phyloP scores from a whole-genome alignment of 495 filamentous ascomycete species.

The Glarea lozoyensis region DNA sequence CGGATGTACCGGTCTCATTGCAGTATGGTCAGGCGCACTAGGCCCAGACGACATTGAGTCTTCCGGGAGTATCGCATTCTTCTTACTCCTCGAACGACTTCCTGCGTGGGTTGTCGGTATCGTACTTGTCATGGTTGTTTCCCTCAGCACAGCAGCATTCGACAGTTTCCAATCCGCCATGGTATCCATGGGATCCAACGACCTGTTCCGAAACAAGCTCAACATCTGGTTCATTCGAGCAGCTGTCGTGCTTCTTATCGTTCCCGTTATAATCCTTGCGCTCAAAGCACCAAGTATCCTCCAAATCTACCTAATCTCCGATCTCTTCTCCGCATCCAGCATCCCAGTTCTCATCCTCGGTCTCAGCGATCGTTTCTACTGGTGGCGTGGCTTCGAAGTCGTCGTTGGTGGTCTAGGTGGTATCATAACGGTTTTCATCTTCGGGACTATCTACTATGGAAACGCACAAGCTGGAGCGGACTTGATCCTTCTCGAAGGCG shows the following conservation, averaged over 20 bases:
- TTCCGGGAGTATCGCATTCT: slow-evolving; percentile 61
- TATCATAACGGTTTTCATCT: slow-evolving; percentile 65
- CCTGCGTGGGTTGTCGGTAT: slow-evolving; percentile 69
- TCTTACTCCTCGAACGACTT: slow-evolving; percentile 58
- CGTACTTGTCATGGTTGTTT: slow-evolving; percentile 66
- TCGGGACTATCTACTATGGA: slow-evolving; percentile 61
- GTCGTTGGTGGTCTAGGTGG: slow-evolving; percentile 63
- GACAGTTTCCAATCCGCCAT: slow-evolving; percentile 69
- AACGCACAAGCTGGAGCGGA: slow-evolving; percentile 52
- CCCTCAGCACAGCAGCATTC: slow-evolving; percentile 63
- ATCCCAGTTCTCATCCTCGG: slow-evolving; percentile 63
- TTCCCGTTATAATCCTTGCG: slow-evolving; percentile 61
- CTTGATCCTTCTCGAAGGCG: slow-evolving; percentile 58
- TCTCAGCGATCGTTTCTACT: slow-evolving; percentile 52
- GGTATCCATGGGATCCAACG: slow-evolving; percentile 66
- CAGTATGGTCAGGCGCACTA: slow-evolving; percentile 61
- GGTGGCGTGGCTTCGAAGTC: slow-evolving; percentile 67
- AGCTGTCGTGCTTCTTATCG: slow-evolving; percentile 55
- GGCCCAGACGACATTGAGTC: slow-evolving; percentile 41
- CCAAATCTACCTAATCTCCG: slow-evolving; percentile 69
- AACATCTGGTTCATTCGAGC: slow-evolving; percentile 59
- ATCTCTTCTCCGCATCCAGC: slow-evolving; percentile 59
- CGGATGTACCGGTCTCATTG: slow-evolving; percentile 58
- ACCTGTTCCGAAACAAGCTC: slow-evolving; percentile 68
- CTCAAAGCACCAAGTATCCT: slow-evolving; percentile 61